Conservation (phyloP, 1,139 yeast genomes). For the Geotrichum fermentans region DNA sequence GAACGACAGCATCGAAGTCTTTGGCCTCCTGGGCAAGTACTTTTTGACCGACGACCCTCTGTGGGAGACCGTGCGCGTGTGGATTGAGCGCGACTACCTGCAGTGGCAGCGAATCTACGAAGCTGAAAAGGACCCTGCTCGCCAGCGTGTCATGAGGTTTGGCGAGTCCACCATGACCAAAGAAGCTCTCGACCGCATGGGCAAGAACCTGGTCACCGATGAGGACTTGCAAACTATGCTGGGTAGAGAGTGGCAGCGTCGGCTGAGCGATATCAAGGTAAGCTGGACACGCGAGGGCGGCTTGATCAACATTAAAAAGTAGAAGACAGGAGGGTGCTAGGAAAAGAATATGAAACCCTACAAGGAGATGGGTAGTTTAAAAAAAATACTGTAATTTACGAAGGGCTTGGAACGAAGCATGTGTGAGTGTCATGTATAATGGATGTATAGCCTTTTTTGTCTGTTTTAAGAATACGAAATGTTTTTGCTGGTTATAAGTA, state of each 20-base stretch:
- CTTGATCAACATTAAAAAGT: not conserved
- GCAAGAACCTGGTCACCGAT: slow-evolving; percentile 11
- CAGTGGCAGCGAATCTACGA: slow-evolving; percentile 23
- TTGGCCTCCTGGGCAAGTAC: slow-evolving; percentile 22
- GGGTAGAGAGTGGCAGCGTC: slow-evolving; percentile 19
- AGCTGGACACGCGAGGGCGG: not conserved
- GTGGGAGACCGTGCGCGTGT: slow-evolving; percentile 22
- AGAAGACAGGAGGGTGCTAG: not conserved
- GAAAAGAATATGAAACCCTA: too few species aligned
- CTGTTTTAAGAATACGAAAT: not conserved
- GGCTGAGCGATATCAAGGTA: not conserved
- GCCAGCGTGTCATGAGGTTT: slow-evolving; percentile 23
- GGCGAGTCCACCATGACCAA: slow-evolving; percentile 24
- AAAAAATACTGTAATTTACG: too few species aligned
- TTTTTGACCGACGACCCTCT: slow-evolving; percentile 22
- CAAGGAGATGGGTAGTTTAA: too few species aligned
- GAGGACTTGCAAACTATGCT: slow-evolving; percentile 15
- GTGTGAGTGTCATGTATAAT: not conserved
- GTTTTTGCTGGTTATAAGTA: too few species aligned
- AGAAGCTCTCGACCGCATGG: slow-evolving; percentile 20
- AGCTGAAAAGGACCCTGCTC: slow-evolving; percentile 23
- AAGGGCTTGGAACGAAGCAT: too few species aligned
- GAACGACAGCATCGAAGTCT: slow-evolving; percentile 22
- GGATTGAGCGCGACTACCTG: slow-evolving; percentile 26
- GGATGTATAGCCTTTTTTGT: not conserved